phyloP scores from a whole-genome alignment of 345 rosid species.

The Brassica rapa region DNA sequence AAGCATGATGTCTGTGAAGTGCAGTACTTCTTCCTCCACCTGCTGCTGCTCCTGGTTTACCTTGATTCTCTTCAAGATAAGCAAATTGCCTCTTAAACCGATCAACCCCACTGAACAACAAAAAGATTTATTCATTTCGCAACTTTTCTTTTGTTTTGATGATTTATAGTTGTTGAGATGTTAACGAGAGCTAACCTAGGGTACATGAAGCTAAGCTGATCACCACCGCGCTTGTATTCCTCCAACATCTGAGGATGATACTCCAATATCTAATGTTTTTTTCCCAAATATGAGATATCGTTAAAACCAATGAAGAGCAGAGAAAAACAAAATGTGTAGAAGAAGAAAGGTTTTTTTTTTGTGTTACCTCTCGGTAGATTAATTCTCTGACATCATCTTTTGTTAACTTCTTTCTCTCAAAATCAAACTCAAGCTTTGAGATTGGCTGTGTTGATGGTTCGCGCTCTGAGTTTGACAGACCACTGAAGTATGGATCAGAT shows the following conservation, averaged over 20 bases:
- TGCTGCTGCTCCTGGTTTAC: conserved; percentile 61
- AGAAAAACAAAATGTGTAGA: background rate
- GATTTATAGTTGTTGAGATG: background rate
- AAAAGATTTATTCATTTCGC: background rate
- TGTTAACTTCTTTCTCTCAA: background rate
- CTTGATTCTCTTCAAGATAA: conserved; percentile 85
- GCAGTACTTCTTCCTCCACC: conserved; percentile 51
- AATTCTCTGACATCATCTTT: background rate
- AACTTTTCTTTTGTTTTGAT: background rate
- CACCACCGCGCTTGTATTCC: conserved; percentile 54
- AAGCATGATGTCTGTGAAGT: conserved; percentile 90
- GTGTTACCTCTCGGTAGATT: background rate
- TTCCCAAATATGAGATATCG: conserved; percentile 19
- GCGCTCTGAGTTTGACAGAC: background rate
- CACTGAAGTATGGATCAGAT: background rate
- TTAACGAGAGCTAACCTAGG: conserved; percentile 64
- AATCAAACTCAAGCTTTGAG: background rate
- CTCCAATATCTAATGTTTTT: conserved; percentile 61
- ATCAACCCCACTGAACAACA: conserved; percentile 79
- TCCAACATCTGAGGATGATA: conserved; percentile 96
- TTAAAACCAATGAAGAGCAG: conserved; percentile 21
- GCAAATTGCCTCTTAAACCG: conserved; percentile 96
- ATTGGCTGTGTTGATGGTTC: background rate
- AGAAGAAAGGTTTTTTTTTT: background rate
- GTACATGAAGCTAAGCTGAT: conserved; percentile 78